These are phyloP conservation scores for Boechera divaricarpa DNA, from an alignment of 345 rosid genomes.

Conservation along the genomic window DNA sequence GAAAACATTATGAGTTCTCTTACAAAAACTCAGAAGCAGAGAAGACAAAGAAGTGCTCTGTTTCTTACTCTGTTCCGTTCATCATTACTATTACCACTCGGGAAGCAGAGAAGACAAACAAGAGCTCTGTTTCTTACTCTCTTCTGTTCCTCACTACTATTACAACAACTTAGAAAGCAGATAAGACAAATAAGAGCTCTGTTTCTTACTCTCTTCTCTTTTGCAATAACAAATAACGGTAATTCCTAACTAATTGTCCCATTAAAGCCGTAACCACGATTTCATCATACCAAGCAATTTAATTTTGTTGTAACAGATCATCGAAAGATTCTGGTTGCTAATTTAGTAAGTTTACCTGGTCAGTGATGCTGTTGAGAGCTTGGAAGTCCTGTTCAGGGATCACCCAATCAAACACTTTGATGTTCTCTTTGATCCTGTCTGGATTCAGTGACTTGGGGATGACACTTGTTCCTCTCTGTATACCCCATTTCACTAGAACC, in stretches of 20 bases:
- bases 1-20: too few species aligned
- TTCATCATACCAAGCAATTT: neutral
- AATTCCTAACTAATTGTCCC: neutral
- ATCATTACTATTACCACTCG: too few species aligned
- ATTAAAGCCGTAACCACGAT: neutral
- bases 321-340: neutral
- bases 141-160: neutral
- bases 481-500: constrained; percentile 60
- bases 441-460: constrained; percentile 57
- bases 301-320: neutral
- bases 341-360: constrained; percentile 39
- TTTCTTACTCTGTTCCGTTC: too few species aligned
- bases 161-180: neutral
- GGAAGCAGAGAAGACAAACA: too few species aligned
- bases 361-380: constrained; percentile 47
- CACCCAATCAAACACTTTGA: constrained; percentile 56
- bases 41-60: neutral
- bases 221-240: neutral
- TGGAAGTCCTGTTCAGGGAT: constrained; percentile 57
- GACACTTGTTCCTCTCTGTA: constrained; percentile 65
- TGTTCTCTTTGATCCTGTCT: constrained; percentile 60
- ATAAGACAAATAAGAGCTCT: neutral
- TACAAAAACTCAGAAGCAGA: neutral
- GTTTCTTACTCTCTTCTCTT: neutral
- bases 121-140: too few species aligned